Evolutionary conservation across 1,139 yeast genomes (phyloP).

Genomic region (Pichia sp.): DNA sequence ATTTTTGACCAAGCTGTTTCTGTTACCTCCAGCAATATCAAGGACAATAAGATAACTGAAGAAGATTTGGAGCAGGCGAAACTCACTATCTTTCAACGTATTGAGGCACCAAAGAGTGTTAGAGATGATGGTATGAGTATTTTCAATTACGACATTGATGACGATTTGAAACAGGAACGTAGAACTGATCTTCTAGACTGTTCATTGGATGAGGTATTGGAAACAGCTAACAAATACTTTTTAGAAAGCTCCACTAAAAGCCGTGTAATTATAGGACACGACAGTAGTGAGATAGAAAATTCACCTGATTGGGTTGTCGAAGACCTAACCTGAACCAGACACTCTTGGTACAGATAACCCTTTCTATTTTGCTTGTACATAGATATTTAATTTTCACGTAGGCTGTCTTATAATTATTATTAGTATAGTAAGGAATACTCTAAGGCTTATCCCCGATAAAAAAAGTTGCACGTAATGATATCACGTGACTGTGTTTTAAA

Average conservation of each 20-base stretch:
- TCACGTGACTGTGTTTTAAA: neutral
- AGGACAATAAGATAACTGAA: constrained; percentile 38
- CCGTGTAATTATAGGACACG: constrained; percentile 47
- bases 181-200: constrained; percentile 71
- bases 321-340: constrained; percentile 10
- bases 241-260: constrained; percentile 32
- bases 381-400: neutral
- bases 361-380: neutral
- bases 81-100: constrained; percentile 79
- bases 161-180: constrained; percentile 75
- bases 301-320: constrained; percentile 16
- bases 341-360: neutral
- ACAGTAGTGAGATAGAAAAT: constrained; percentile 11
- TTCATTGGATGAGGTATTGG: constrained; percentile 53
- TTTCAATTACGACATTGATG: constrained; percentile 68
- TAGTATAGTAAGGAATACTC: too few species aligned
- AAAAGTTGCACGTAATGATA: neutral
- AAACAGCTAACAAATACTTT: constrained; percentile 62
- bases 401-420: too few species aligned
- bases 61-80: constrained; percentile 85
- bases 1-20: constrained; percentile 57
- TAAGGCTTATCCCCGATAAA: neutral
- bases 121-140: constrained; percentile 68
- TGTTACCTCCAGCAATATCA: constrained; percentile 47
- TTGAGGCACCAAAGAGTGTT: constrained; percentile 87